Percentiles rank a stretch among this genome's conserved stretches.
Evolutionary conservation across 805 yeast genomes (phyloP).

Genomic region (Nakazawaea anatomiae): DNA sequence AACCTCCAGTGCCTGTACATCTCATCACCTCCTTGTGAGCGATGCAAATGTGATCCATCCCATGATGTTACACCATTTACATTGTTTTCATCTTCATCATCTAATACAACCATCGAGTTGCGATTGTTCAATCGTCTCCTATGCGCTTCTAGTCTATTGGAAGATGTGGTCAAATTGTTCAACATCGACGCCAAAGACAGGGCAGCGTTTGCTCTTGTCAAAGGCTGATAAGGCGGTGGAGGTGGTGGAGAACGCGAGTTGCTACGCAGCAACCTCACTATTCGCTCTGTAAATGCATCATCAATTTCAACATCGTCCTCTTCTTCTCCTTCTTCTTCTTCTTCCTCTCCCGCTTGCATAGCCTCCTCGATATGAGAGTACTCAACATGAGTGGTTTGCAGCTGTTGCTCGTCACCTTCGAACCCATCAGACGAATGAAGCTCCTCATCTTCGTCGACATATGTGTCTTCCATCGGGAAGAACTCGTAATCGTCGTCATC

Average conservation of each 20-base stretch:
- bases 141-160: background rate
- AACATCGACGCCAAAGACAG: slow-evolving; percentile 5
- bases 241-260: slow-evolving; percentile 6
- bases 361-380: too few species aligned
- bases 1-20: background rate
- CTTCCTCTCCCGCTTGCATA: slow-evolving; percentile 17
- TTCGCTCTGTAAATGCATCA: slow-evolving; percentile 14
- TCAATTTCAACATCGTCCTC: slow-evolving; percentile 17
- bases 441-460: slow-evolving; percentile 21
- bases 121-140: slow-evolving; percentile 18
- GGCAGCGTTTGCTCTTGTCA: slow-evolving; percentile 1
- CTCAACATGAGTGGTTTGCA: too few species aligned
- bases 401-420: slow-evolving; percentile 7
- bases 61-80: too few species aligned
- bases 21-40: background rate
- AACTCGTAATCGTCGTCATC: slow-evolving; percentile 18
- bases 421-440: slow-evolving; percentile 21
- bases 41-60: too few species aligned
- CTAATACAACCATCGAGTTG: slow-evolving; percentile 18
- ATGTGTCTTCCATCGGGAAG: slow-evolving; percentile 1
- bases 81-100: slow-evolving; percentile 12
- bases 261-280: slow-evolving; percentile 10
- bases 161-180: slow-evolving; percentile 3
- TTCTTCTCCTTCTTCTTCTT: slow-evolving; percentile 18
- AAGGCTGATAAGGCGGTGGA: background rate